These are phyloP conservation scores for Carex arenaria DNA, from an alignment of 202 grass and related monocot genomes.

Conservation along the genomic window DNA sequence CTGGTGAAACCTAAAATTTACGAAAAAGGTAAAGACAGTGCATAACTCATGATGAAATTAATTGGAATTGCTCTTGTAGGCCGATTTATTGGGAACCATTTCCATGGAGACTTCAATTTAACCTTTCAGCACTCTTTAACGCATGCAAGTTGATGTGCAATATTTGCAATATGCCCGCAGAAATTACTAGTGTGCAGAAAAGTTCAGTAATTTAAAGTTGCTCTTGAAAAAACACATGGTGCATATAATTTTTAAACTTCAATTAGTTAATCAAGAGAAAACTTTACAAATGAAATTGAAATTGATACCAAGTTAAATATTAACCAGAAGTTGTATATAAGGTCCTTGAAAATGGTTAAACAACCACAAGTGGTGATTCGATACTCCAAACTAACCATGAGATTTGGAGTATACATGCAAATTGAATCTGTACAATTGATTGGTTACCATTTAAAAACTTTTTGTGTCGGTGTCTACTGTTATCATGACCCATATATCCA, in stretches of 20 bases:
- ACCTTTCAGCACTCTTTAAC: background rate
- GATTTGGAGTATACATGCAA: background rate
- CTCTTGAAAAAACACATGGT: background rate
- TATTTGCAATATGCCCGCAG: background rate
- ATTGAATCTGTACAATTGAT: background rate
- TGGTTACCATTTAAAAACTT: background rate
- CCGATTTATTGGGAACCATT: background rate
- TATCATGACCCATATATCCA: background rate
- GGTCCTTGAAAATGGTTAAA: background rate
- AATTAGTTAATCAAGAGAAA: background rate
- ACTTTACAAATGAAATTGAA: background rate
- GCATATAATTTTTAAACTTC: background rate
- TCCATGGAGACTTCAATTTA: background rate
- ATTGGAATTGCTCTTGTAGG: background rate
- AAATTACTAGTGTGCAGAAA: background rate
- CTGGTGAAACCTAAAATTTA: constrained; percentile 70
- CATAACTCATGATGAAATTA: background rate
- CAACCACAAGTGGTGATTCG: background rate
- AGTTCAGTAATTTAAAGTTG: background rate
- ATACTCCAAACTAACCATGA: background rate
- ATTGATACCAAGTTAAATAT: background rate
- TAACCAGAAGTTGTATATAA: background rate
- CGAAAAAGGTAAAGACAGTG: background rate
- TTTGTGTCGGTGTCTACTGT: background rate
- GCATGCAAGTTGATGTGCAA: background rate